Conservation (phyloP, 805 yeast genomes). For the Suhomyces faveliae region DNA sequence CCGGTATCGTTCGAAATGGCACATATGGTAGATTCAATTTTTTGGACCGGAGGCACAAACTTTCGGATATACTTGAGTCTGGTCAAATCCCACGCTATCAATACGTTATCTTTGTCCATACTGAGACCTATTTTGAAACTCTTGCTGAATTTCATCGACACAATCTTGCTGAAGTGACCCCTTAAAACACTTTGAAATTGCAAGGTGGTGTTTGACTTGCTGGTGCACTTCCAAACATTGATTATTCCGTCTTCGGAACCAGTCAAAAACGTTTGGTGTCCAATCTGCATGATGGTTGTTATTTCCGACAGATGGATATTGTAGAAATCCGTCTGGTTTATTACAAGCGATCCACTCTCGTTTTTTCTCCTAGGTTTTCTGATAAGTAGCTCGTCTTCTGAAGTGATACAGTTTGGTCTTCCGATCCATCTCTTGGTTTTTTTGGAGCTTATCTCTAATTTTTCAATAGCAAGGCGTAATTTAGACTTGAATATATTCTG, state of each 20-base stretch:
- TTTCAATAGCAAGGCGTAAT: constrained; percentile 38
- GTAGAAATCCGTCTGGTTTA: constrained; percentile 45
- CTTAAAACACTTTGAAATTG: constrained; percentile 48
- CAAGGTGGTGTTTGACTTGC: constrained; percentile 25
- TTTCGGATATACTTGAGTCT: constrained; percentile 49
- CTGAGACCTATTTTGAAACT: constrained; percentile 56
- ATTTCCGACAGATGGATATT: constrained; percentile 42
- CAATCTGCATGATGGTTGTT: constrained; percentile 40
- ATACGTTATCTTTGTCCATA: constrained; percentile 53
- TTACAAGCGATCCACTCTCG: constrained; percentile 31
- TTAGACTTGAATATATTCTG: constrained; percentile 44
- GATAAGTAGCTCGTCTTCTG: constrained; percentile 37
- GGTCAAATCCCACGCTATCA: constrained; percentile 65
- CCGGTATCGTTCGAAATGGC: constrained; percentile 56
- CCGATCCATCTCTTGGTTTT: constrained; percentile 50
- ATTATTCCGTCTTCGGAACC: constrained; percentile 61
- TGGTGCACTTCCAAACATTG: constrained; percentile 52
- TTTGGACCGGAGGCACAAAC: constrained; percentile 18
- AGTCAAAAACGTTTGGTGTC: constrained; percentile 43
- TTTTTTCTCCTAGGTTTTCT: constrained; percentile 25
- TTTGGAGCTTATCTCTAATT: constrained; percentile 44
- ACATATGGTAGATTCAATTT: constrained; percentile 9
- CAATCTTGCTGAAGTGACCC: constrained; percentile 55
- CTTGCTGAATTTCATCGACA: constrained; percentile 46
- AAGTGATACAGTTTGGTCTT: constrained; percentile 38